Percentiles rank a stretch among this genome's conserved stretches.
Evolutionary conservation across 331 rosid species (phyloP).

Genomic region (Spiraea crenata): DNA sequence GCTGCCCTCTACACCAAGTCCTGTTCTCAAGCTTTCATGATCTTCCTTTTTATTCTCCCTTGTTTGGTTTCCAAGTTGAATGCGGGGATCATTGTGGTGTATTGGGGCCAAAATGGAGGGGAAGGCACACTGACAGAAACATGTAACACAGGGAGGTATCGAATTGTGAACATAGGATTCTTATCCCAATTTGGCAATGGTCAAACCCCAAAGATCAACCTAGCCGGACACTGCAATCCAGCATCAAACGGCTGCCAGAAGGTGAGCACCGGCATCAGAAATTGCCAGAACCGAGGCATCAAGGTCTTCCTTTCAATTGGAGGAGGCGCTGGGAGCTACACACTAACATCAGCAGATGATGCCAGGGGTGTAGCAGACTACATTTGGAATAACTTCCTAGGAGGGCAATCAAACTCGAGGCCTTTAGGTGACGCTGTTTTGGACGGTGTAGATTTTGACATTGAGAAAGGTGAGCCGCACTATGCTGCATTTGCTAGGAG

Average conservation of each 20-base stretch:
- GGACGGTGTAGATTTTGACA: constrained; percentile 32
- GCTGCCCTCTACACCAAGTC: constrained; percentile 3
- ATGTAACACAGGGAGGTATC: constrained; percentile 40
- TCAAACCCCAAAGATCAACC: constrained; percentile 29
- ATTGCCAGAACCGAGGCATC: constrained; percentile 41
- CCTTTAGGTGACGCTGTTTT: constrained; percentile 24
- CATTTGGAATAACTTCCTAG: constrained; percentile 26
- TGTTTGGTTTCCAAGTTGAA: not conserved
- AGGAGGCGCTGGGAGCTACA: constrained; percentile 17
- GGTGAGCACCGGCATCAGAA: constrained; percentile 10
- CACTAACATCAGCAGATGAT: constrained; percentile 1
- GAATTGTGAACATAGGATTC: constrained; percentile 28
- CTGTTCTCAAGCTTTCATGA: not conserved
- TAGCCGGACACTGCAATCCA: constrained; percentile 31
- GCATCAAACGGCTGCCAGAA: constrained; percentile 16
- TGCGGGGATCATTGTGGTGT: constrained; percentile 33
- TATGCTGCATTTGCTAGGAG: constrained; percentile 20
- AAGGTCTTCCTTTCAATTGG: constrained; percentile 51
- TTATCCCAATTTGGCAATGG: constrained; percentile 35
- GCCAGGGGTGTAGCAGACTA: constrained; percentile 15
- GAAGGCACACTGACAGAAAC: constrained; percentile 40
- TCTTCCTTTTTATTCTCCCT: constrained; percentile 1
- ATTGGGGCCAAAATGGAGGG: constrained; percentile 40
- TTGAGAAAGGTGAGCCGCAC: constrained; percentile 3
- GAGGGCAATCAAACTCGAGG: constrained; percentile 18